Percentiles rank a stretch among this genome's conserved stretches.
phyloP scores from a whole-genome alignment of 352 stramenopile genomes.

The Aphanomyces invadans region DNA sequence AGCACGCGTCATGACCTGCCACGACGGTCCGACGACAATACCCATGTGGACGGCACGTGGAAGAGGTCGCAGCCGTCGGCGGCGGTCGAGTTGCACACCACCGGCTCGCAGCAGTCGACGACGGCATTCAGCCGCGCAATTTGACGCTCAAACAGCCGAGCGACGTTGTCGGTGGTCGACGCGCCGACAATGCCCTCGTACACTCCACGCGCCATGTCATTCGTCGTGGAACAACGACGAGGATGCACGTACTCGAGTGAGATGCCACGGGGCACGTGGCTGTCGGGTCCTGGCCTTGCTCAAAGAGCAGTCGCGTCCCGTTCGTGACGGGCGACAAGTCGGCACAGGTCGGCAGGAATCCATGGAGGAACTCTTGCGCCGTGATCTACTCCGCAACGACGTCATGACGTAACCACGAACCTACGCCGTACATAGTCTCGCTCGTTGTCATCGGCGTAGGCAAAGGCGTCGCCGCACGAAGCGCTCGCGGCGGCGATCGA shows the following conservation, averaged over 20 bases:
- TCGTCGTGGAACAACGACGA: neutral
- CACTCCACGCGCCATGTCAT: slow-evolving; percentile 29
- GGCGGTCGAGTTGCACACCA: slow-evolving; percentile 32
- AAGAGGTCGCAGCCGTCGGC: slow-evolving; percentile 44
- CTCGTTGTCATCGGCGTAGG: slow-evolving; percentile 65
- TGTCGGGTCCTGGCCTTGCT: slow-evolving; percentile 65
- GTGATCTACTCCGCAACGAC: slow-evolving; percentile 36
- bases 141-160: slow-evolving; percentile 48
- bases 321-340: slow-evolving; percentile 48
- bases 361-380: slow-evolving; percentile 48
- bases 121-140: slow-evolving; percentile 53
- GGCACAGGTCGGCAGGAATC: slow-evolving; percentile 47
- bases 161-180: slow-evolving; percentile 32
- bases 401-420: neutral
- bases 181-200: slow-evolving; percentile 62
- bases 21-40: too few species aligned
- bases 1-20: too few species aligned
- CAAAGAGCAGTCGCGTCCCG: slow-evolving; percentile 52
- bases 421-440: slow-evolving; percentile 50
- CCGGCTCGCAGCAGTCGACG: slow-evolving; percentile 51
- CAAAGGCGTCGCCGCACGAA: slow-evolving; percentile 55
- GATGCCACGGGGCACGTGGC: slow-evolving; percentile 58
- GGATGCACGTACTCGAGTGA: slow-evolving; percentile 36
- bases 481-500: slow-evolving; percentile 42
- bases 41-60: slow-evolving; percentile 43